A percentile compares a stretch with the other conserved stretches of the same genome.
phyloP scores from a whole-genome alignment of 2,329 filamentous ascomycete species.

The Xylariaceae sp. region DNA sequence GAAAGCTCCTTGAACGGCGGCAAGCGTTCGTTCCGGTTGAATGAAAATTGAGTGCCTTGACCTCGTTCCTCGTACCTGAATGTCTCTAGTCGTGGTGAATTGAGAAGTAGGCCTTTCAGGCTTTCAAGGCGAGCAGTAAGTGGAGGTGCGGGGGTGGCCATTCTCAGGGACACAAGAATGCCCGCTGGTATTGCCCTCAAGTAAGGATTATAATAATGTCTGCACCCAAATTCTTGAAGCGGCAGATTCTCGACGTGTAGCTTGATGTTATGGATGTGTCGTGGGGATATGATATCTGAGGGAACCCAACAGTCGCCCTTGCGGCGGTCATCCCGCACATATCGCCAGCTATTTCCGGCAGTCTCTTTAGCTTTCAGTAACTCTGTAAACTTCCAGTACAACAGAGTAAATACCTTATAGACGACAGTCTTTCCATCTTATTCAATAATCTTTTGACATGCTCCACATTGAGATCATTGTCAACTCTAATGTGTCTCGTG shows the following conservation, averaged over 20 bases:
- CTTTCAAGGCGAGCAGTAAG: slow-evolving; percentile 40
- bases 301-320: slow-evolving; percentile 36
- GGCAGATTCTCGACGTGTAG: slow-evolving; percentile 42
- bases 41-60: slow-evolving; percentile 43
- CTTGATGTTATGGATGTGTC: slow-evolving; percentile 32
- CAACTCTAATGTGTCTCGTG: slow-evolving; percentile 41
- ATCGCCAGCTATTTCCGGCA: slow-evolving; percentile 37
- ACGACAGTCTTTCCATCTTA: slow-evolving; percentile 36
- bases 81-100: slow-evolving; percentile 34
- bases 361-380: background rate
- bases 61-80: slow-evolving; percentile 44
- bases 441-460: slow-evolving; percentile 37
- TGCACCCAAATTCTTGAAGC: slow-evolving; percentile 35
- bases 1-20: slow-evolving; percentile 41
- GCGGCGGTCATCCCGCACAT: slow-evolving; percentile 32
- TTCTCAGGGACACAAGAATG: slow-evolving; percentile 39
- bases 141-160: slow-evolving; percentile 38
- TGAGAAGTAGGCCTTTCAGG: slow-evolving; percentile 42
- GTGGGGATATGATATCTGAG: slow-evolving; percentile 36
- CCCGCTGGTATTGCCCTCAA: slow-evolving; percentile 38
- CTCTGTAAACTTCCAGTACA: background rate
- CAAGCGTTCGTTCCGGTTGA: slow-evolving; percentile 38
- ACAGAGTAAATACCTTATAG: slow-evolving; percentile 36
- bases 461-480: slow-evolving; percentile 38
- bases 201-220: slow-evolving; percentile 36